phyloP scores from a whole-genome alignment of 2,329 filamentous ascomycete species.

The Dothideomycetidae sp. region DNA sequence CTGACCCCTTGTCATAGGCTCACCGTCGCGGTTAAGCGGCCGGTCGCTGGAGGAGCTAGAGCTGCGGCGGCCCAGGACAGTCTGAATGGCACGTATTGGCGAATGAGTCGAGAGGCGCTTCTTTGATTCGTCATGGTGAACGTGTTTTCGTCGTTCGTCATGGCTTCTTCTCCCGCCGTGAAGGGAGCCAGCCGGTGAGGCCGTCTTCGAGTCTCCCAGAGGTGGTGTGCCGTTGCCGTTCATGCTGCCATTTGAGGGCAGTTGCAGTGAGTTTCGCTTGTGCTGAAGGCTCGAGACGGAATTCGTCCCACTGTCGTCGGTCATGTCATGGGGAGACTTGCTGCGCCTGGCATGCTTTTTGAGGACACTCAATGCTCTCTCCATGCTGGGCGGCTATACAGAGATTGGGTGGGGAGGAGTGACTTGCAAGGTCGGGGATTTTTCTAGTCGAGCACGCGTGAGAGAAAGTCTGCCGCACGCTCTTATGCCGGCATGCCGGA shows the following conservation, averaged over 20 bases:
- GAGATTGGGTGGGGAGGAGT: too few species aligned
- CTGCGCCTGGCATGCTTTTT: neutral
- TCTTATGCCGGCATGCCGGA: too few species aligned
- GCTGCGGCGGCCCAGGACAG: slow-evolving; percentile 11
- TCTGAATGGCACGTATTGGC: slow-evolving; percentile 6
- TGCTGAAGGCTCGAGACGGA: neutral
- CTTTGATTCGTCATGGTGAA: neutral
- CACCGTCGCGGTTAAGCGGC: slow-evolving; percentile 36
- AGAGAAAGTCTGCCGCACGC: too few species aligned
- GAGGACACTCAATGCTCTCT: neutral
- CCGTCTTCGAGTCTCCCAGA: neutral
- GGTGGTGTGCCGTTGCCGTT: neutral
- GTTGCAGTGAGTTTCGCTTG: neutral
- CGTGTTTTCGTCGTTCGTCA: too few species aligned
- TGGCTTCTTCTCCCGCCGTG: too few species aligned
- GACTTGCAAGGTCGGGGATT: too few species aligned
- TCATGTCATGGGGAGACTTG: neutral
- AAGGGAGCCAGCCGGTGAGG: neutral
- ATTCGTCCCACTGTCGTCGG: neutral
- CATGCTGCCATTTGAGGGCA: neutral
- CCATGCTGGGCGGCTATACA: neutral
- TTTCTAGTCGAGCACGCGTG: too few species aligned
- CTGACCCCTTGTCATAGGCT: slow-evolving; percentile 36
- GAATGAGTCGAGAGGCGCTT: neutral
- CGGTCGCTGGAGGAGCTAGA: slow-evolving; percentile 23